phyloP scores from a whole-genome alignment of 345 rosid genomes.

The Salix dunnii region DNA sequence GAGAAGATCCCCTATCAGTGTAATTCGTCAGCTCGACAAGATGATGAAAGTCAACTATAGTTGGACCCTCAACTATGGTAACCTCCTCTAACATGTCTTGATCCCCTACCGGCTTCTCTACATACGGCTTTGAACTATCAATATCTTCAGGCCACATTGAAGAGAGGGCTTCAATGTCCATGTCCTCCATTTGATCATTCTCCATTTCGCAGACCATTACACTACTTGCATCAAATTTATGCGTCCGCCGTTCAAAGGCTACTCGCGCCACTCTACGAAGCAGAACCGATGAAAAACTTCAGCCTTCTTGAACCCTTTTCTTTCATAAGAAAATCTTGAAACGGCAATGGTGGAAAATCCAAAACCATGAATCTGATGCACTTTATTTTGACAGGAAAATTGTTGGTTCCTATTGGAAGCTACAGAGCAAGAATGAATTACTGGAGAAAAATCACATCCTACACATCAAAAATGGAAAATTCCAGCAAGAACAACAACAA shows the following conservation, averaged over 20 bases:
- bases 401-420: neutral
- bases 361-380: neutral
- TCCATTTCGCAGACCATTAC: conserved; percentile 53
- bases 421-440: neutral
- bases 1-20: conserved; percentile 77
- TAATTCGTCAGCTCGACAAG: conserved; percentile 53
- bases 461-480: neutral
- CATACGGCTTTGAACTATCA: conserved; percentile 74
- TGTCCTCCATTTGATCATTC: conserved; percentile 63
- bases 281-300: neutral
- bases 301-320: neutral
- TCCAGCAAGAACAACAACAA: neutral
- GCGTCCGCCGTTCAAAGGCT: neutral
- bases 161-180: conserved; percentile 73
- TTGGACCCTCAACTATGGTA: conserved; percentile 42
- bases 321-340: neutral
- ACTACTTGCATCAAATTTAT: conserved; percentile 14
- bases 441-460: neutral
- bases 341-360: neutral
- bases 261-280: neutral
- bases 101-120: conserved; percentile 71
- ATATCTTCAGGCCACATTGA: conserved; percentile 99
- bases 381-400: neutral
- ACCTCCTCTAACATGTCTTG: conserved; percentile 91
- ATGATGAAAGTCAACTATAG: conserved; percentile 60